Evolutionary conservation across 2,329 filamentous ascomycete genomes (phyloP), one percentile per base, ranked within the genome.

Genomic region (Penicillium decumbens): DNA sequence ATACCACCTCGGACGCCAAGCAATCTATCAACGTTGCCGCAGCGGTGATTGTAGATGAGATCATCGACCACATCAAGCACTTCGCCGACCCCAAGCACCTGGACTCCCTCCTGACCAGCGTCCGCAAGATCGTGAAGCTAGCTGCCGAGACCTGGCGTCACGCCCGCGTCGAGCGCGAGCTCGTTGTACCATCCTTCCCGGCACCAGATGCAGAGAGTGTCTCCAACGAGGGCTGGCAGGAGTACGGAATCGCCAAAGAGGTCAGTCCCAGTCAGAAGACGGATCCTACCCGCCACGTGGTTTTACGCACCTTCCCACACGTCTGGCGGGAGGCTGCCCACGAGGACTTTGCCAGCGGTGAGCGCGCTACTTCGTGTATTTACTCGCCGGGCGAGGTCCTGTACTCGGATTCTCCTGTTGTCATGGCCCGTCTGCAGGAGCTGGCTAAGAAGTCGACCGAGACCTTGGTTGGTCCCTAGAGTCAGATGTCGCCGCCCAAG

Each of bases 71-170:
- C 13, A 75, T 81, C 60, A 76, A 75, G 51, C 74, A 78, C 47
- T 80, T 80, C 45, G 74, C 77, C 2, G 76, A 79, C 45, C 73
- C 75, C 3, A 73, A 69, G 40, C 72, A 76, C 45, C 71, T 78
- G 44, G 77, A 80, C 51, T 65, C 70, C n/a, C 71, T 81, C 41
- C 68, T 75, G 40, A 71, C 72, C 12, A 74, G 73, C 3, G 75
- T 81, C 5, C 73, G 78, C 33, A 72, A 75, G 49, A 79, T 81
- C 39, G 78, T 81, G 42, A 82, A 81, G 58, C 69, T 79, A 18
- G 79, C 79, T 2, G 78, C 79, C 1, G 77, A 81, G 62, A 80
- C 78, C 6, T 82, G 79, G 79, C 70, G 79, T 18, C 77, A 79
- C 58, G 79, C 78, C 4, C 74, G 79, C 8, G 74, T 82, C 28